phyloP scores from a whole-genome alignment of 345 rosid species.

The Brassica nigra region DNA sequence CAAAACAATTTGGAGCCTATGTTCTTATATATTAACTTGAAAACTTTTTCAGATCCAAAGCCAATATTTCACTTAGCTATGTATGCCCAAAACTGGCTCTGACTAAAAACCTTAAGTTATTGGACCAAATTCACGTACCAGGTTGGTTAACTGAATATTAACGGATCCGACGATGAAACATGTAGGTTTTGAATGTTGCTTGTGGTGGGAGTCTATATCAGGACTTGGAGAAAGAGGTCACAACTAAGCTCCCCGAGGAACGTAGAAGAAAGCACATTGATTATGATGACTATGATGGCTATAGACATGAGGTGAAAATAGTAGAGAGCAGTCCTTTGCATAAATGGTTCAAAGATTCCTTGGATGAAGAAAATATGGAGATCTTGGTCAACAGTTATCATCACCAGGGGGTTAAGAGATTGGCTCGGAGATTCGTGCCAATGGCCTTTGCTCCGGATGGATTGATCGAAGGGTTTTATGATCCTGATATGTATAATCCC shows the following conservation, averaged over 20 bases:
- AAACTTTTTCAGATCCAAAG: background rate
- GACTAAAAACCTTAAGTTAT: background rate
- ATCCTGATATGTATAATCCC: conserved; percentile 71
- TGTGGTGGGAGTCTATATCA: conserved; percentile 82
- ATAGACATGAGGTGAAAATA: conserved; percentile 62
- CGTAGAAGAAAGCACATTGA: conserved; percentile 59
- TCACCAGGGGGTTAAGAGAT: conserved; percentile 83
- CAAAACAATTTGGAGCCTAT: background rate
- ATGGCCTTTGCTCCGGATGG: conserved; percentile 88
- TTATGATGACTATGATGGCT: conserved; percentile 77
- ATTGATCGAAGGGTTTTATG: conserved; percentile 87
- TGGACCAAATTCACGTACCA: background rate
- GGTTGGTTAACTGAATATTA: background rate
- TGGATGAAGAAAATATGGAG: conserved; percentile 57
- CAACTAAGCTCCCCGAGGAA: conserved; percentile 36
- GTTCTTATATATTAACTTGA: background rate
- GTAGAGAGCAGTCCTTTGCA: conserved; percentile 65
- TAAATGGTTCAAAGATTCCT: conserved; percentile 66
- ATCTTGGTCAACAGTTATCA: conserved; percentile 84
- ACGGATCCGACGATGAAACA: background rate
- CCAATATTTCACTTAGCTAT: background rate
- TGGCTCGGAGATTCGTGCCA: conserved; percentile 69
- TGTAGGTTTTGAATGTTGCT: conserved; percentile 77
- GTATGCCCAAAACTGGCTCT: background rate
- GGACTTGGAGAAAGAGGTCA: conserved; percentile 65